A percentile compares a stretch with the other conserved stretches of the same genome.
Conservation (phyloP, 2,329 filamentous ascomycete genomes). For the Ramichloridium luteum region DNA sequence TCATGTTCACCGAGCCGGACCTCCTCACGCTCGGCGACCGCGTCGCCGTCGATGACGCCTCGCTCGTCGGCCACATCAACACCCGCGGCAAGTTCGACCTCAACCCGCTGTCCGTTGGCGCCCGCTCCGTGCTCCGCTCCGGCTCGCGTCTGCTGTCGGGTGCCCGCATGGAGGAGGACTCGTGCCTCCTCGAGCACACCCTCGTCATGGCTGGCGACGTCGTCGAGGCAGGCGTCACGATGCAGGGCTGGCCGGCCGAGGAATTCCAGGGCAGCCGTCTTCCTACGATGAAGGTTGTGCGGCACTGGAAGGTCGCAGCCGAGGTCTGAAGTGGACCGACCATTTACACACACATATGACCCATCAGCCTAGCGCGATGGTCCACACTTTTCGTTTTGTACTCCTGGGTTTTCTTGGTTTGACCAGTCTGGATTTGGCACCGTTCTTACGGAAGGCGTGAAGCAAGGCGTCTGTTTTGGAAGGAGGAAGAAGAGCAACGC, state of each 20-base stretch:
- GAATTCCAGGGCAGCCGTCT: conserved; percentile 25
- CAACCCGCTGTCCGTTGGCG: conserved; percentile 39
- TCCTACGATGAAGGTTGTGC: conserved; percentile 15
- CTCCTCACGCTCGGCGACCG: conserved; percentile 42
- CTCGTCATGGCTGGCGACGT: conserved; percentile 46
- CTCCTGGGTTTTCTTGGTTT: no score
- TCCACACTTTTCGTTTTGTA: no score
- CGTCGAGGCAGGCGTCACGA: conserved; percentile 38
- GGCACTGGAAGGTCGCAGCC: conserved; percentile 11
- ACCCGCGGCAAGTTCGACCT: conserved; percentile 45
- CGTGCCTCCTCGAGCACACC: conserved; percentile 45
- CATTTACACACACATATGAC: no score
- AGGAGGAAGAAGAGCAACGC: no score
- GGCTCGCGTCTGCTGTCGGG: conserved; percentile 43
- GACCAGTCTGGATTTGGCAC: no score
- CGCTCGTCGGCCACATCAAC: conserved; percentile 46
- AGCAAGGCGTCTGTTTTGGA: no score
- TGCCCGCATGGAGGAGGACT: conserved; percentile 41
- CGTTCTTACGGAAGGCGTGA: no score
- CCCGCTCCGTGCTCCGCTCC: conserved; percentile 40
- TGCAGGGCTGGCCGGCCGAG: conserved; percentile 46
- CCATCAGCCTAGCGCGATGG: no score
- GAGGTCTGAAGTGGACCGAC: no score
- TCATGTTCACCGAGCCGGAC: conserved; percentile 48
- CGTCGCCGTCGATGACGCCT: conserved; percentile 44